These are phyloP conservation scores for Blakeslea trispora DNA, from an alignment of 371 early-diverging fungal genomes.

Conservation along the genomic window DNA sequence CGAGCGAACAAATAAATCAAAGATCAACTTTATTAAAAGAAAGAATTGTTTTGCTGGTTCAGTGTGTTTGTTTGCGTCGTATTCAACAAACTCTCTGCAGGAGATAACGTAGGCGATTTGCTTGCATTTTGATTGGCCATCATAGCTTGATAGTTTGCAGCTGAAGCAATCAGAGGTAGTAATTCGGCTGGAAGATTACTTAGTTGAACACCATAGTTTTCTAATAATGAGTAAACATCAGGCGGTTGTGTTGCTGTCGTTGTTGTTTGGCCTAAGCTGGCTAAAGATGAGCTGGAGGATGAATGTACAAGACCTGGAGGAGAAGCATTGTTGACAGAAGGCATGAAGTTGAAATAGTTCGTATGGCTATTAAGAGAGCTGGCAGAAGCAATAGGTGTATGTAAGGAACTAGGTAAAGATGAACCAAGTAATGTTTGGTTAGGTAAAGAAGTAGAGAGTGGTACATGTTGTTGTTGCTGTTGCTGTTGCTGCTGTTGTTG, in stretches of 20 bases:
- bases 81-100: background rate
- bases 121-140: background rate
- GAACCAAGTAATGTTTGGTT: background rate
- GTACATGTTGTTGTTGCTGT: background rate
- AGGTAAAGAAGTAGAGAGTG: constrained; percentile 1
- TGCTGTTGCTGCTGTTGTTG: constrained; percentile 7
- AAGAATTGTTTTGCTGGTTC: background rate
- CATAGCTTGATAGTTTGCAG: constrained; percentile 26
- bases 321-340: background rate
- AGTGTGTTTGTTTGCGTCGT: too few relatives aligned
- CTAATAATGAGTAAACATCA: constrained; percentile 24
- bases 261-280: constrained; percentile 15
- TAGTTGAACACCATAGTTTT: constrained; percentile 25
- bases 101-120: background rate
- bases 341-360: constrained; percentile 4
- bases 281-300: constrained; percentile 16
- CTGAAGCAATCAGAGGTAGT: constrained; percentile 26
- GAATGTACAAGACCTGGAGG: constrained; percentile 21
- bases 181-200: constrained; percentile 26
- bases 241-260: constrained; percentile 4
- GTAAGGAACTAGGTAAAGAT: constrained; percentile 1
- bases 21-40: background rate
- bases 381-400: constrained; percentile 1
- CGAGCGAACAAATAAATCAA: too few relatives aligned
- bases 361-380: background rate